Percentiles rank a stretch among this genome's conserved stretches.
These are phyloP conservation scores for Pyrenochaeta sp. DNA, from an alignment of 2,329 filamentous ascomycete genomes.

Conservation along the genomic window DNA sequence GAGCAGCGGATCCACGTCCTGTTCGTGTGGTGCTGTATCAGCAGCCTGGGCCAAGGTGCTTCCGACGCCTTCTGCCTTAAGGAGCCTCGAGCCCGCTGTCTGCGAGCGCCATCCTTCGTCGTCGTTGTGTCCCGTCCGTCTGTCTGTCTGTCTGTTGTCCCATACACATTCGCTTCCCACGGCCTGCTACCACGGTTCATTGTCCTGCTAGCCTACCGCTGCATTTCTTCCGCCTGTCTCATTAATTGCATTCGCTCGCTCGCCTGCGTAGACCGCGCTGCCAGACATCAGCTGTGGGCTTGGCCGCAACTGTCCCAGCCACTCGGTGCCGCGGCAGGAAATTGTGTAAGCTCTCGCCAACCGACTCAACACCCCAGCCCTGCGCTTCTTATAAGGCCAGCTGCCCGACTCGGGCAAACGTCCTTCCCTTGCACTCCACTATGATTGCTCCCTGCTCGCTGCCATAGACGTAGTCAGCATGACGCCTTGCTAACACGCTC, in stretches of 20 bases:
- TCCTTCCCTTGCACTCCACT: conserved; percentile 18
- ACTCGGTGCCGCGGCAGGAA: conserved; percentile 16
- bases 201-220: too few species aligned
- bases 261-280: too few species aligned
- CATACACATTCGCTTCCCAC: conserved; percentile 2
- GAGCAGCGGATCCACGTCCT: conserved; percentile 12
- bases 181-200: not conserved
- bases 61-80: conserved; percentile 22
- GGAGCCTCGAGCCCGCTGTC: too few species aligned
- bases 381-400: conserved; percentile 7
- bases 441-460: conserved; percentile 1
- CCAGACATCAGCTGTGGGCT: conserved; percentile 8
- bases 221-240: too few species aligned
- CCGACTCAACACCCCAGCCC: conserved; percentile 11
- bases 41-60: too few species aligned
- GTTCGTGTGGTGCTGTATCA: conserved; percentile 21
- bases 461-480: conserved; percentile 8
- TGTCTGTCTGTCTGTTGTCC: too few species aligned
- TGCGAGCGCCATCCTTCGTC: too few species aligned
- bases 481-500: conserved; percentile 26
- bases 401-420: conserved; percentile 11
- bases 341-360: conserved; percentile 16
- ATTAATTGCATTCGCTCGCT: conserved; percentile 2
- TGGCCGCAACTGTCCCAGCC: conserved; percentile 9
- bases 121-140: too few species aligned